These are phyloP conservation scores for Diaporthe batatas DNA, from an alignment of 2,329 filamentous ascomycete species.

Conservation along the genomic window DNA sequence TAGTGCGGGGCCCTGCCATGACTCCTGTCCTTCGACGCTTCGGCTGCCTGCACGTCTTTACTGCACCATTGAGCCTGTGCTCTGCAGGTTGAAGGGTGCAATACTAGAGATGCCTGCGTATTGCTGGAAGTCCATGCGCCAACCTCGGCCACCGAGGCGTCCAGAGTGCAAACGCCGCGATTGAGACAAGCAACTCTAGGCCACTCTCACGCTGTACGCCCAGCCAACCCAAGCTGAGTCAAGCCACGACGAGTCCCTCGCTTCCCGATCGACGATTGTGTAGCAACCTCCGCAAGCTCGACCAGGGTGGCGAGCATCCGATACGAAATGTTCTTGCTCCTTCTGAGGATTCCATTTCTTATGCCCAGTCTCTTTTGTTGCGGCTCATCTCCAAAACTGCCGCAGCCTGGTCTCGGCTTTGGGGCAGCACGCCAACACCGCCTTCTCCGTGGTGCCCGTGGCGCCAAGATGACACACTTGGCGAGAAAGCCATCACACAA, in stretches of 20 bases:
- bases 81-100: constrained; percentile 18
- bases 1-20: constrained; percentile 25
- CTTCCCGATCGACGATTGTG: constrained; percentile 10
- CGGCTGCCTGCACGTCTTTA: constrained; percentile 38
- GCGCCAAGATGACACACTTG: neutral
- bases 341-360: neutral
- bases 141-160: constrained; percentile 19
- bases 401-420: neutral
- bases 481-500: constrained; percentile 12
- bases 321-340: constrained; percentile 1
- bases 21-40: constrained; percentile 40
- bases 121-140: constrained; percentile 17
- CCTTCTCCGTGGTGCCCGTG: neutral
- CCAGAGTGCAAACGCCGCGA: constrained; percentile 17
- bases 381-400: neutral
- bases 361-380: neutral
- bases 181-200: constrained; percentile 24
- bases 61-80: constrained; percentile 28
- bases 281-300: constrained; percentile 33
- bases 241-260: neutral
- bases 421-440: constrained; percentile 2
- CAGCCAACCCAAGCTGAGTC: constrained; percentile 20
- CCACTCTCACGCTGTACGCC: constrained; percentile 9
- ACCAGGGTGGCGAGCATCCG: constrained; percentile 16
- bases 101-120: constrained; percentile 27